A percentile compares a stretch with the other conserved stretches of the same genome.
Evolutionary conservation across 768 basidiomycete species (phyloP).

Genomic region (Kwoniella newhampshirensis): DNA sequence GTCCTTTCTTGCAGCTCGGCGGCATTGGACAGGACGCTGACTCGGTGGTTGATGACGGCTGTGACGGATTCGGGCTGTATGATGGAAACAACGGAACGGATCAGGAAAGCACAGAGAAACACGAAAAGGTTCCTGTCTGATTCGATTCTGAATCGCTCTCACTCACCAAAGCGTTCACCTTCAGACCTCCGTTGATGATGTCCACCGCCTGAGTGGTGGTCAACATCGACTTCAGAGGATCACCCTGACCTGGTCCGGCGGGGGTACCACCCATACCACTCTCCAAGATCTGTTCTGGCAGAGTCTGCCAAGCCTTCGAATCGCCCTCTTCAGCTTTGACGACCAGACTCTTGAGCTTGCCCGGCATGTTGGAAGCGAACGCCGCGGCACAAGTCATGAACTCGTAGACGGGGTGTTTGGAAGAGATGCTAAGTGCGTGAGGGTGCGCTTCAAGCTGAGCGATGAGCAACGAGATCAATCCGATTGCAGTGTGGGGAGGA

Average conservation of each 20-base stretch:
- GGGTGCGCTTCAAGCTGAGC: conserved; percentile 69
- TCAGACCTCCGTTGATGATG: conserved; percentile 58
- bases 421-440: conserved; percentile 42
- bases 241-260: conserved; percentile 30
- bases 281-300: conserved; percentile 46
- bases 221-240: conserved; percentile 29
- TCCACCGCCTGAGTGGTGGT: conserved; percentile 70
- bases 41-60: conserved; percentile 50
- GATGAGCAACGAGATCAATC: conserved; percentile 69
- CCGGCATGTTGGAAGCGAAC: conserved; percentile 60
- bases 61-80: conserved; percentile 37
- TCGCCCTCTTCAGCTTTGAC: conserved; percentile 34
- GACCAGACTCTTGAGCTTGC: conserved; percentile 43
- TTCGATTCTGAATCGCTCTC: neutral
- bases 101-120: neutral
- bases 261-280: conserved; percentile 17
- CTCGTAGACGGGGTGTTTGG: conserved; percentile 36
- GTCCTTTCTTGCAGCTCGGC: conserved; percentile 33
- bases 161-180: conserved; percentile 66
- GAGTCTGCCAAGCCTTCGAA: conserved; percentile 57
- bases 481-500: conserved; percentile 74
- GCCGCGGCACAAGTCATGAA: conserved; percentile 66
- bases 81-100: conserved; percentile 4
- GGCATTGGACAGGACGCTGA: conserved; percentile 44
- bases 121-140: neutral